Conservation (phyloP, 352 stramenopile species). For the Stephanocyclus meneghinianus region DNA sequence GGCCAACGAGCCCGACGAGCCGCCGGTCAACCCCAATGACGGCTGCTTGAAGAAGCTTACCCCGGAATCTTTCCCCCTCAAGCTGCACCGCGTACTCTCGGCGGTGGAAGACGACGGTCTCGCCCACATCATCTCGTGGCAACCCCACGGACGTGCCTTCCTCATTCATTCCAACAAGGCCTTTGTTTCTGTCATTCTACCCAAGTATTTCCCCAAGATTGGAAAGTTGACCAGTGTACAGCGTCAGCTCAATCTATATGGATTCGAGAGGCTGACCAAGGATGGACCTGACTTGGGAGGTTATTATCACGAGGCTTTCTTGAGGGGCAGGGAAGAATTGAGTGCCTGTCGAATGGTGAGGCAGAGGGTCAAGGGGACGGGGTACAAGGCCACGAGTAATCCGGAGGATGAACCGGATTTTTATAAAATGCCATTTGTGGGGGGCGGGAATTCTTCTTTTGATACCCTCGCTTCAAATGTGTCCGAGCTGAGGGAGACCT, state of each 20-base stretch:
- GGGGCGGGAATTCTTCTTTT: neutral
- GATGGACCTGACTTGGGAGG: slow-evolving; percentile 84
- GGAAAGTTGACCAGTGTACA: slow-evolving; percentile 87
- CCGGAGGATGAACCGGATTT: slow-evolving; percentile 68
- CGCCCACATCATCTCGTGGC: slow-evolving; percentile 63
- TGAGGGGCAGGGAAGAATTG: slow-evolving; percentile 44
- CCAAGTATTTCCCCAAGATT: slow-evolving; percentile 87
- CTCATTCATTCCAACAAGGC: slow-evolving; percentile 84
- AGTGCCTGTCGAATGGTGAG: slow-evolving; percentile 21
- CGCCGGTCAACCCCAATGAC: neutral
- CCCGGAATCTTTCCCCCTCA: slow-evolving; percentile 50
- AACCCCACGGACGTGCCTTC: slow-evolving; percentile 77
- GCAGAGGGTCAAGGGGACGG: slow-evolving; percentile 58
- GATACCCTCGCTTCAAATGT: too few species aligned
- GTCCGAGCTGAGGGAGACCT: too few species aligned
- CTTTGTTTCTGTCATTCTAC: slow-evolving; percentile 82
- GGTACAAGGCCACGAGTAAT: slow-evolving; percentile 51
- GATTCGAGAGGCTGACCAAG: slow-evolving; percentile 77
- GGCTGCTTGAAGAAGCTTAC: neutral
- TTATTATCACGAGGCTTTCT: slow-evolving; percentile 70
- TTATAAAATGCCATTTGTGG: slow-evolving; percentile 50
- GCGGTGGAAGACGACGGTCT: slow-evolving; percentile 43
- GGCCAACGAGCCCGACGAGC: slow-evolving; percentile 34
- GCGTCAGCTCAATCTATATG: slow-evolving; percentile 86
- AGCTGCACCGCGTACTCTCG: slow-evolving; percentile 61